Conservation (phyloP, 2,329 filamentous ascomycete species). For the Hypoxylon sp. region DNA sequence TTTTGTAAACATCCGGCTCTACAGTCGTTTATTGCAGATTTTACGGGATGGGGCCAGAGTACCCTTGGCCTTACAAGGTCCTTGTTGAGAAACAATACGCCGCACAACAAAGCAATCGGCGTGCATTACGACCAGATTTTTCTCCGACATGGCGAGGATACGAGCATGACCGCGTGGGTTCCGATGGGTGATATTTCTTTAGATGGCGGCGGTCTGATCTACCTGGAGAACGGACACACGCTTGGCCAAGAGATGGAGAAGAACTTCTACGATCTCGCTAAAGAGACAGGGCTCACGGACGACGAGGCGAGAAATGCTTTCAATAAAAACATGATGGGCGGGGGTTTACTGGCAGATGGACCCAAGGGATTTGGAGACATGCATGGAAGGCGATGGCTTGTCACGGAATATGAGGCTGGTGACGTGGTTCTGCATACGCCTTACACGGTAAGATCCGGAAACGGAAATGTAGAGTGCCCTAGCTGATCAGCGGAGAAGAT, state of each 20-base stretch:
- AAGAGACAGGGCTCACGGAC: constrained; percentile 63
- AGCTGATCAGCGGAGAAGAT: constrained; percentile 58
- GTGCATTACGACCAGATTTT: constrained; percentile 75
- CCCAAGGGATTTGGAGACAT: constrained; percentile 57
- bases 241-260: constrained; percentile 66
- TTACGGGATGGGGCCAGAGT: constrained; percentile 68
- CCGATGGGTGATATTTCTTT: constrained; percentile 68
- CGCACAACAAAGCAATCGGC: constrained; percentile 69
- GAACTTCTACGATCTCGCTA: constrained; percentile 64
- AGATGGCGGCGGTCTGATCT: constrained; percentile 71
- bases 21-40: constrained; percentile 63
- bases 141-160: constrained; percentile 67
- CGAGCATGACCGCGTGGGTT: constrained; percentile 70
- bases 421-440: constrained; percentile 59
- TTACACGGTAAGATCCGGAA: constrained; percentile 51
- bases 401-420: constrained; percentile 58
- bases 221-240: constrained; percentile 64
- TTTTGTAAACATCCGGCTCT: constrained; percentile 69
- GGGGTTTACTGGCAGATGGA: constrained; percentile 66
- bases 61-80: constrained; percentile 64
- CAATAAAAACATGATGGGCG: constrained; percentile 72
- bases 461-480: neutral
- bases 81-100: constrained; percentile 69
- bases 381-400: constrained; percentile 55
- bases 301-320: constrained; percentile 67